phyloP scores from a whole-genome alignment of 768 basidiomycete species.

The Panaeolus cyanescens region DNA sequence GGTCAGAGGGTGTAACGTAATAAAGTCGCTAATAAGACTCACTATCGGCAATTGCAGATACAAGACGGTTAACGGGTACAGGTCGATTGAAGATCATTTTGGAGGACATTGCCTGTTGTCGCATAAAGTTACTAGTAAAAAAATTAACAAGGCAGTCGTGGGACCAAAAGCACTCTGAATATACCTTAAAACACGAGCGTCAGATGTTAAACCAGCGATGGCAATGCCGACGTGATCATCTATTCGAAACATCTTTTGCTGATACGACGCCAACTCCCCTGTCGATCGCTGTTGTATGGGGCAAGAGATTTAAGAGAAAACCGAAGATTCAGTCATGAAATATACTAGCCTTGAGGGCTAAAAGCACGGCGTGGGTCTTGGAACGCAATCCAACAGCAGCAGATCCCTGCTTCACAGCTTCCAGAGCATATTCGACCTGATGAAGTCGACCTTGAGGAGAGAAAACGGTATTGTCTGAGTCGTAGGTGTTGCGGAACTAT shows the following conservation, averaged over 20 bases:
- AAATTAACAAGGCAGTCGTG: constrained; percentile 1
- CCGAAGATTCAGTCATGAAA: background rate
- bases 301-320: constrained; percentile 3
- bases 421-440: constrained; percentile 97
- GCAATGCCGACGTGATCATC: constrained; percentile 99
- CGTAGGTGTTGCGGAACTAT: constrained; percentile 95
- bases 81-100: constrained; percentile 96
- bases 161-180: constrained; percentile 17
- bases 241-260: constrained; percentile 99
- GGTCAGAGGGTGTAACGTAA: background rate
- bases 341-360: constrained; percentile 81
- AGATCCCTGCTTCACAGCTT: constrained; percentile 99
- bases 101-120: constrained; percentile 95
- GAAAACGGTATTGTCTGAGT: constrained; percentile 98
- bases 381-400: constrained; percentile 97
- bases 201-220: constrained; percentile 97
- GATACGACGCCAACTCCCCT: constrained; percentile 98
- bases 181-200: constrained; percentile 95
- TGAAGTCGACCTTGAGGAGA: constrained; percentile 96
- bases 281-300: constrained; percentile 78
- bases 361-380: constrained; percentile 89
- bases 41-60: constrained; percentile 95
- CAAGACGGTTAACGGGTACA: constrained; percentile 91
- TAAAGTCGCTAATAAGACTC: constrained; percentile 26
- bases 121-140: constrained; percentile 89